A percentile compares a stretch with the other conserved stretches of the same genome.
phyloP scores from a whole-genome alignment of 2,329 filamentous ascomycete genomes.

The Epichloe sibirici region DNA sequence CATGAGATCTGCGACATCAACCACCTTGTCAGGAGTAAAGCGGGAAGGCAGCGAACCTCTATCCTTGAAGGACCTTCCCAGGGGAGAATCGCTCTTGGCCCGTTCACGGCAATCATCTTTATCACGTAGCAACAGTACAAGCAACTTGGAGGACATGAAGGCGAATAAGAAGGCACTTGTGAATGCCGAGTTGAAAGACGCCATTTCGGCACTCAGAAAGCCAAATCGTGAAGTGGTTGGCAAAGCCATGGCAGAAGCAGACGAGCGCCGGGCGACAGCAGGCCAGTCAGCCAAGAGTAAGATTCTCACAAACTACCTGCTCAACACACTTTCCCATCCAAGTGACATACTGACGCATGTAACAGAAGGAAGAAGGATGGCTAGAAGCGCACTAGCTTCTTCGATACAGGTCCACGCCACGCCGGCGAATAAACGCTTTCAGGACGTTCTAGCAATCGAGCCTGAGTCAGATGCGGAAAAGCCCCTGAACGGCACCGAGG shows the following conservation, averaged over 20 bases:
- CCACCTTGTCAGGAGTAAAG: conserved; percentile 49
- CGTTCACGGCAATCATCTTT: conserved; percentile 29
- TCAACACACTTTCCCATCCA: not conserved
- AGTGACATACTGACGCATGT: conserved; percentile 17
- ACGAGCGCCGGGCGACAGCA: conserved; percentile 45
- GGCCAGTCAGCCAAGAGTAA: conserved; percentile 36
- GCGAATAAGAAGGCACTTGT: conserved; percentile 53
- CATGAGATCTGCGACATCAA: conserved; percentile 55
- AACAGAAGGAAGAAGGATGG: conserved; percentile 41
- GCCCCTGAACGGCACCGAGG: conserved; percentile 14
- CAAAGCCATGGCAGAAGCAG: conserved; percentile 53
- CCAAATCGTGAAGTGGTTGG: conserved; percentile 62
- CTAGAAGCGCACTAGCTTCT: conserved; percentile 23
- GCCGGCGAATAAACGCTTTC: conserved; percentile 42
- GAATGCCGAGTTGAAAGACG: conserved; percentile 59
- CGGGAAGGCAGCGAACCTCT: conserved; percentile 53
- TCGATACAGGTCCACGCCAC: conserved; percentile 44
- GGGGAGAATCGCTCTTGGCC: conserved; percentile 22
- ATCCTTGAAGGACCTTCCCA: conserved; percentile 36
- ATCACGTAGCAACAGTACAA: conserved; percentile 33
- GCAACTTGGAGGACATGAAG: conserved; percentile 41
- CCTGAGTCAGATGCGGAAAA: conserved; percentile 12
- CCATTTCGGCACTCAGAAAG: conserved; percentile 61
- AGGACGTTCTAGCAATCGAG: conserved; percentile 30
- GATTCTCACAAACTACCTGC: conserved; percentile 11